Base-by-base conservation (phyloP, 202 grass and related monocot genomes). In the Saccharum hybrid region DNA sequence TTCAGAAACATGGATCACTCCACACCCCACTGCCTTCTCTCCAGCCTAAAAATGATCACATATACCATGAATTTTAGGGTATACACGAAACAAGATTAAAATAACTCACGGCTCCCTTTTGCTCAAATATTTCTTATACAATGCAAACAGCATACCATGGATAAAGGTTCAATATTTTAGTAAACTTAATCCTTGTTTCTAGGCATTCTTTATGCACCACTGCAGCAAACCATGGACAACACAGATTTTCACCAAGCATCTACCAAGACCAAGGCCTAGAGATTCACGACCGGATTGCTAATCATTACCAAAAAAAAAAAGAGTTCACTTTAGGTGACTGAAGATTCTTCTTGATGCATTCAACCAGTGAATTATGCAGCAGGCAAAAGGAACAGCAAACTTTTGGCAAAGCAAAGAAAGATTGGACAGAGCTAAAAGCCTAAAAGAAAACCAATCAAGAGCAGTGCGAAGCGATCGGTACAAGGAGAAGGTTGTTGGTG, bases 21-120 rank as follows among this genome's bases (percentile, higher is more conserved):
- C 96, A 63, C 89, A 99, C 36, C 90, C 85, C 65, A 99, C 91
- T 66, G 91, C 96, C 84, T 88, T 94, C 88, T 94, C 89, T 60
- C 96, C 86, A 85, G 89, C 96, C 96, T 99, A 90, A 59, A 62
- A 64, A 57, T 68, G 40, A 62, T 15, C 63, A 80, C 41, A 64
- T 0, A 82, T 51, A 69, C 4, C 40, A 68, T 56, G 26, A 9
- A 60, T 75, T 82, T 41, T 26, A 86, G 40, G 2, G 52, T 18
- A 56, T 19, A 49, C 12, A 81, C 5, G 12, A 51, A 72, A 67
- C 56, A 3, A 46, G 5, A 37, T 69, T 62, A 21, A 46, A 73
- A 57, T 18, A 36, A 9, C 41, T 75, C 14, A 56, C n/a, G 54
- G 13, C 67, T 41, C 5, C n/a, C 16, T n/a, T 83, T 28, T 75